Conservation (phyloP, 2,329 filamentous ascomycete species). For the Fusarium sp. region DNA sequence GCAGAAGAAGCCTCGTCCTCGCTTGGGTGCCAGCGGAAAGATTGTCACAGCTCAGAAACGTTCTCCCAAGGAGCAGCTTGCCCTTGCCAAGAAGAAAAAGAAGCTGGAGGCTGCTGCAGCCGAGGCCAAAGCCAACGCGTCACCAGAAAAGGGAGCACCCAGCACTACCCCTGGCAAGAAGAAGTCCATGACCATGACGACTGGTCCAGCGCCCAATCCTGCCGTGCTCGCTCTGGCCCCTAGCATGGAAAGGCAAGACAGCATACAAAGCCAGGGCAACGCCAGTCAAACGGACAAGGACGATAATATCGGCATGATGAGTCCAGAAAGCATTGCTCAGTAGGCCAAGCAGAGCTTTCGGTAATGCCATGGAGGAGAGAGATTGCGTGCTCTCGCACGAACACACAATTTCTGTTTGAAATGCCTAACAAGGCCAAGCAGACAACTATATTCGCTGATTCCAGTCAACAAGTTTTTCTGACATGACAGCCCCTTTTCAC, state of each 20-base stretch:
- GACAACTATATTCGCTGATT: not conserved
- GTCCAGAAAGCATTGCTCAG: conserved; percentile 78
- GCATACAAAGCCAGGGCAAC: conserved; percentile 66
- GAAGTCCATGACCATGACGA: conserved; percentile 55
- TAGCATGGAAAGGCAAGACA: conserved; percentile 69
- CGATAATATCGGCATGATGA: conserved; percentile 80
- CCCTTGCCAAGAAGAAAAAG: conserved; percentile 88
- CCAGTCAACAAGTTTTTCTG: conserved; percentile 2
- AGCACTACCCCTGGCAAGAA: conserved; percentile 64
- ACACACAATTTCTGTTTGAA: not conserved
- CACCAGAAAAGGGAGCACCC: conserved; percentile 50
- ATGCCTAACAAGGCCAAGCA: conserved; percentile 4
- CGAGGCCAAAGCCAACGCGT: conserved; percentile 56
- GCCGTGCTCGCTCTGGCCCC: conserved; percentile 55
- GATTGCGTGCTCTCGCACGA: not conserved
- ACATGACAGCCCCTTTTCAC: conserved; percentile 3
- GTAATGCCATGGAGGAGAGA: conserved; percentile 12
- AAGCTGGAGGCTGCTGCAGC: conserved; percentile 74
- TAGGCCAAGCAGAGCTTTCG: conserved; percentile 44
- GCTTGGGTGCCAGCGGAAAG: conserved; percentile 78
- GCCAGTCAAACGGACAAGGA: conserved; percentile 74
- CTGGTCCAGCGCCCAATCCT: conserved; percentile 53
- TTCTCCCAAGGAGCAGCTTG: conserved; percentile 83
- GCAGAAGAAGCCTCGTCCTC: conserved; percentile 80
- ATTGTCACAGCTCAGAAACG: conserved; percentile 87